Base-by-base conservation (phyloP, 805 yeast genomes). In the Kregervanrija delftensis region DNA sequence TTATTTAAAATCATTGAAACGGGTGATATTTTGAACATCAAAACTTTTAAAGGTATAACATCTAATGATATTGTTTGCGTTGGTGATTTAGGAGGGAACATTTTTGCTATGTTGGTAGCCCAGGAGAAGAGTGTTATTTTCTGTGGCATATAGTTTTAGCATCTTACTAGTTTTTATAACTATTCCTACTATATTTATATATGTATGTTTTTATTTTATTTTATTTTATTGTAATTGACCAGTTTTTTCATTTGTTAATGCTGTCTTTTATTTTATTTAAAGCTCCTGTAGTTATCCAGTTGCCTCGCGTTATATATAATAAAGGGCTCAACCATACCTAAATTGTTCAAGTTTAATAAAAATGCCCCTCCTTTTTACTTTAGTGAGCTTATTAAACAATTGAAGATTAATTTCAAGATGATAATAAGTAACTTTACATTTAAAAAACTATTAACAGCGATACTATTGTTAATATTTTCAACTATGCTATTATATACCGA, bases 401-500 rank as follows among this genome's bases (percentile, higher is more conserved):
- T 22, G 6, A 22, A 6, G 8, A 22, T 5, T 22, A 6, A 22
- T 22, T 22, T 30, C 9, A 28, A 14, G 8, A 56, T 54, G 54
- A 40, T 57, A 8, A 48, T 57, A 11, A 54, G 46, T 33, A 49
- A 56, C 35, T 46, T 43, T 38, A 28, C 51, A 6, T 53, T 59
- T 38, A 51, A 54, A 28, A 41, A 54, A 30, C 30, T 54, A 2
- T 42, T 59, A 28, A 41, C 48, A 6, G 46, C 55, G 22, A 45
- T 57, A 3, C 45, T 60, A 16, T 49, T 59, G 22, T 39, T 51
- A 8, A 46, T 58, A 17, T 58, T 52, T 40, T 54, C 58, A 5
- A 42, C 51, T 22, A 30, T 57, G 43, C 41, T 59, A 33, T 47
- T 58, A 11, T 60, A 59, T 43, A 53, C 59, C 3, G 58, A 60